These are phyloP conservation scores for Mycena pura DNA, from an alignment of 768 basidiomycete genomes.

Conservation along the genomic window DNA sequence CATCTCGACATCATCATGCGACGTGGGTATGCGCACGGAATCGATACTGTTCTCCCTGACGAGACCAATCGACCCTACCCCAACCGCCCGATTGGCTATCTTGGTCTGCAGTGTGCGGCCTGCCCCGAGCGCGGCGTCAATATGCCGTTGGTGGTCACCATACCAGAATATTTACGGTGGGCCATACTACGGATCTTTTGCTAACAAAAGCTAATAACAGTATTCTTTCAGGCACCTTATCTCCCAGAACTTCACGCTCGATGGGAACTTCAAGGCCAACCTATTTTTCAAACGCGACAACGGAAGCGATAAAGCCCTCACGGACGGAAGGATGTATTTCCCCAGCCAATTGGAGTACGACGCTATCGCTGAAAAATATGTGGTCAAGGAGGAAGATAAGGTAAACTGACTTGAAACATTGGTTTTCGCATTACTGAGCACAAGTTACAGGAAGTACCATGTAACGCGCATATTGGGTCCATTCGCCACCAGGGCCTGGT, in stretches of 20 bases:
- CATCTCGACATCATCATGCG: too few species aligned
- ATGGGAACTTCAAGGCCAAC: slow-evolving; percentile 7
- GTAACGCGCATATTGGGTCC: slow-evolving; percentile 2
- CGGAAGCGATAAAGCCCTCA: neutral
- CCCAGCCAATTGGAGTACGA: neutral
- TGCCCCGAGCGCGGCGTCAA: too few species aligned
- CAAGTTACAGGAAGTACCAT: neutral
- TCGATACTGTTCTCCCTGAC: too few species aligned
- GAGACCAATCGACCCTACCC: too few species aligned
- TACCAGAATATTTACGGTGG: neutral
- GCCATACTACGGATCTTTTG: neutral
- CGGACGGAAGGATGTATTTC: slow-evolving; percentile 5
- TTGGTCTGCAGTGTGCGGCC: too few species aligned
- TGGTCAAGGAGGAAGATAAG: neutral
- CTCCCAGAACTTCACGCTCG: neutral
- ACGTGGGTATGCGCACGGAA: too few species aligned
- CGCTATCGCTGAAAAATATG: neutral
- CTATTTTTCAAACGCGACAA: slow-evolving; percentile 8
- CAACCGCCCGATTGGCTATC: too few species aligned
- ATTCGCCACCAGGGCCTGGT: neutral
- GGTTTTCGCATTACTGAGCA: neutral
- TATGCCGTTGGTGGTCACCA: neutral
- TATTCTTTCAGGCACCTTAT: neutral
- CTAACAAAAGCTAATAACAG: neutral
- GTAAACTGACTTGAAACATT: neutral